Base-by-base conservation (phyloP, 1,139 yeast genomes). In the Ogataea hybrid region DNA sequence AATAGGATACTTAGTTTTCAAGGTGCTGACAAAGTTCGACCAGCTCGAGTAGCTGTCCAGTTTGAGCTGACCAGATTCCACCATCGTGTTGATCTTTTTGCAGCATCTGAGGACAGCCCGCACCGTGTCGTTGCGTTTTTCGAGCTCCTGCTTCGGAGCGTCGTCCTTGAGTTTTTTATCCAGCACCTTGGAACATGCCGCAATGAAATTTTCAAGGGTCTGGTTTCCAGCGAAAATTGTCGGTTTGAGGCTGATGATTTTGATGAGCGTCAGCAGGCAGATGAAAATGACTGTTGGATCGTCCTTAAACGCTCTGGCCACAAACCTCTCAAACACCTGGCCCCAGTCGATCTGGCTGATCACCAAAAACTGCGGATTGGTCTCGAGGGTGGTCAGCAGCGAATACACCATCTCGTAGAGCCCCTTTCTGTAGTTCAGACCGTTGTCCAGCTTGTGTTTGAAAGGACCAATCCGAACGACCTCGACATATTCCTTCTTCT, bases 391-490 rank as follows among this genome's bases (percentile, higher is more conserved):
- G 15, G 42, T 69, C 53, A 59, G 49, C 39, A 84, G 62, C 5
- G 86, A 73, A 58, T 81, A 81, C 36, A 86, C 66, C 25, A 83
- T 67, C 57, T 87, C 96, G 59, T 82, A 85, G 8, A 86, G 73
- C 37, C 84, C 73, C 58, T 84, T 85, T 42, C 96, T 71, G 44
- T 81, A 75, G 48, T 81, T 89, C 35, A 85, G 67, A 0, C 92
- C 95, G 54, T 83, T 84, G 57, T 87, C 96, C 34, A 85, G 76
- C 47, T 81, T 80, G 57, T 85, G 90, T 56, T 85, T 85, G 68
- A 84, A 86, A 0, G 95, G 95, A 0, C 96, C 96, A 81, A 88
- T 85, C 35, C 83, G 85, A 30, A 87, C 82, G 10, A 73, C 67
- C 43, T 81, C 81, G 39, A 84, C 77, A 53, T 80, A 81, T 39